These are phyloP conservation scores for Xylariaceae sp. DNA, from an alignment of 2,329 filamentous ascomycete genomes.

Conservation along the genomic window DNA sequence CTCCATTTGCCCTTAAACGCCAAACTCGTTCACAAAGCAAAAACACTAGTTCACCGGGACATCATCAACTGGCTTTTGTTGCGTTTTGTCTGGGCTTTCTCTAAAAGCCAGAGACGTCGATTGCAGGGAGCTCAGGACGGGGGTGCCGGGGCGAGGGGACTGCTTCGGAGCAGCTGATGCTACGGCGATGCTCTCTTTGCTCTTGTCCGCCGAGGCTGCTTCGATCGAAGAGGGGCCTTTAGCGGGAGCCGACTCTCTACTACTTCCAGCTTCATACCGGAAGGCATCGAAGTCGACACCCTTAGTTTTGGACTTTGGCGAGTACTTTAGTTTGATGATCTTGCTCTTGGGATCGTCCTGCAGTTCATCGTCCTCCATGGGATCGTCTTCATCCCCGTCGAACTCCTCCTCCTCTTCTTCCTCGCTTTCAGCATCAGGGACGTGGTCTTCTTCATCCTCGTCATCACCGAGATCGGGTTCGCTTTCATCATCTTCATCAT, in stretches of 20 bases:
- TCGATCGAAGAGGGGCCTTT: conserved; percentile 1
- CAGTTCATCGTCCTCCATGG: conserved; percentile 50
- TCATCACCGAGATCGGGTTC: conserved; percentile 73
- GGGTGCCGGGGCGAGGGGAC: conserved; percentile 27
- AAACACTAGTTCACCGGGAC: conserved; percentile 5
- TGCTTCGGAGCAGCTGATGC: conserved; percentile 26
- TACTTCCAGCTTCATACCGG: conserved; percentile 25
- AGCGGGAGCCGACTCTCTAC: conserved; percentile 17
- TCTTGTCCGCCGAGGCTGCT: conserved; percentile 19
- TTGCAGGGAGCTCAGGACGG: conserved; percentile 29
- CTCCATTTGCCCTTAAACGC: background rate
- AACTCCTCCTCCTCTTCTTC: conserved; percentile 49
- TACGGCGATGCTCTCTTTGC: conserved; percentile 29
- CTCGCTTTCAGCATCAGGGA: conserved; percentile 55
- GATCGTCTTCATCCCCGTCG: conserved; percentile 43
- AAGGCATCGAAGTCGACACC: conserved; percentile 30
- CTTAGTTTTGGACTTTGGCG: conserved; percentile 35
- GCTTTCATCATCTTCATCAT: conserved; percentile 64
- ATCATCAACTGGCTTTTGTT: conserved; percentile 31
- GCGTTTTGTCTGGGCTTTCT: conserved; percentile 57
- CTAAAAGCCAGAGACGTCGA: conserved; percentile 54
- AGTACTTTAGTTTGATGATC: conserved; percentile 65
- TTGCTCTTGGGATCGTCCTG: conserved; percentile 53
- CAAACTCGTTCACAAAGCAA: background rate
- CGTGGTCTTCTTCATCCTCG: conserved; percentile 59